Base-by-base conservation (phyloP, 2,329 filamentous ascomycete species). In the Colletotrichum musicola region DNA sequence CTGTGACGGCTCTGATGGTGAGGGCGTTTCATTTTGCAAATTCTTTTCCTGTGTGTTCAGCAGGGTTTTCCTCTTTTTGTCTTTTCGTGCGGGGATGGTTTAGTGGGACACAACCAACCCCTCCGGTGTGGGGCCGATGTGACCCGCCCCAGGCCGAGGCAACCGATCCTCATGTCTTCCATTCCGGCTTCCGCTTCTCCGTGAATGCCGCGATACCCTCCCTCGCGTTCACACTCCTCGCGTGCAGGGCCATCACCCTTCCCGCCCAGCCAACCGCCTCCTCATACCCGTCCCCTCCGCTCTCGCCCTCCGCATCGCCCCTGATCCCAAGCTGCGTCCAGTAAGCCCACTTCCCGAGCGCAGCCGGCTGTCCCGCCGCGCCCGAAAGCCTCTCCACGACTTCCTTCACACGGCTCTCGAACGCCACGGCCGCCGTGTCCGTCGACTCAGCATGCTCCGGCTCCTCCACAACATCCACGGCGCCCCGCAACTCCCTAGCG, bases 271-370 rank as follows among this genome's bases (percentile, higher is more conserved):
- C 42, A 4, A 69, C 66, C 12, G 76, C 76, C 30, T 73, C 74
- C 56, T 72, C 69, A 27, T 73, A 75, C 2, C 73, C 76, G 59
- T 77, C 75, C 6, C 70, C 68, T 1, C 67, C 69, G 6, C 64
- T 57, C 4, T 51, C 71, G 2, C 55, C 58, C 1, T 35, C 40
- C 1, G 22, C 56, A 20, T 69, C 71, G 7, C 69, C 71, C 0
- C 16, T 50, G 27, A 77, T 62, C 1, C 71, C 70, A n/a, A 73
- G 50, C 72, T 79, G 77, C 6, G 76, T 75, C 77, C 77, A 79
- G 58, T 74, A 79, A 0, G 77, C 76, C 77, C 78, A 80, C 72
- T 80, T 80, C 3, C 75, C 77, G 53, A 79, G 64, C 4, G 77
- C 77, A 67, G 74, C 76, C 14, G 75, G 72, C 71, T 77, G 77